Percentiles rank a stretch among this genome's conserved stretches.
Conservation (phyloP, 805 yeast species). For the Candida corydali region DNA sequence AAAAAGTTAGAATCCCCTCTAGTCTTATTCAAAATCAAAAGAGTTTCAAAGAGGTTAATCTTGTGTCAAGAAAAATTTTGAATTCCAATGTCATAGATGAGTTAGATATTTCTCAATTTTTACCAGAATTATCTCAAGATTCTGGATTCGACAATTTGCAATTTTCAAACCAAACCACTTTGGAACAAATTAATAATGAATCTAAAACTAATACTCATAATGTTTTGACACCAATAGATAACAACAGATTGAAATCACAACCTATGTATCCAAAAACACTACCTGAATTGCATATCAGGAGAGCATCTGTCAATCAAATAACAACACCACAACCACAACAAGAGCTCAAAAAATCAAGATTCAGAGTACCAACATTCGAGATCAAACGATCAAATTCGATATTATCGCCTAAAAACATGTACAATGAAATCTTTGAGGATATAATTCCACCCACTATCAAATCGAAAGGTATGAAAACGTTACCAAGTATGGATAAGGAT, state of each 20-base stretch:
- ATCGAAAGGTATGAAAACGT: slow-evolving; percentile 44
- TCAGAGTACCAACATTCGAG: slow-evolving; percentile 40
- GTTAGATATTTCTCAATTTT: slow-evolving; percentile 34
- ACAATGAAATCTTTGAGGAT: slow-evolving; percentile 37
- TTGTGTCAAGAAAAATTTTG: slow-evolving; percentile 38
- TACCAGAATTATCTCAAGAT: slow-evolving; percentile 46
- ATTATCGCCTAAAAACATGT: slow-evolving; percentile 32
- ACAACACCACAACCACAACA: slow-evolving; percentile 1
- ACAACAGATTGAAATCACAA: slow-evolving; percentile 14
- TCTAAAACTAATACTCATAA: slow-evolving; percentile 27
- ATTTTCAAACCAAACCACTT: slow-evolving; percentile 21
- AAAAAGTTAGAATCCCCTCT: slow-evolving; percentile 19
- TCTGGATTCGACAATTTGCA: slow-evolving; percentile 44
- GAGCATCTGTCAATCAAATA: slow-evolving; percentile 3
- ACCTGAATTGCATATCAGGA: slow-evolving; percentile 5
- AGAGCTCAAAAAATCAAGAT: slow-evolving; percentile 19
- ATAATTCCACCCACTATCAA: slow-evolving; percentile 33
- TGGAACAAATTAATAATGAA: slow-evolving; percentile 13
- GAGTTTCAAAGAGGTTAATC: slow-evolving; percentile 38
- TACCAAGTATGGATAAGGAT: slow-evolving; percentile 46
- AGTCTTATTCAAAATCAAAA: slow-evolving; percentile 21
- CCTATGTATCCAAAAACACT: slow-evolving; percentile 12
- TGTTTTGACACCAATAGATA: slow-evolving; percentile 22
- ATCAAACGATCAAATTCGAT: slow-evolving; percentile 34
- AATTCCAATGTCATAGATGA: slow-evolving; percentile 39